Base-by-base conservation (phyloP, 495 filamentous ascomycete species). In the Trichoderma erinaceum region DNA sequence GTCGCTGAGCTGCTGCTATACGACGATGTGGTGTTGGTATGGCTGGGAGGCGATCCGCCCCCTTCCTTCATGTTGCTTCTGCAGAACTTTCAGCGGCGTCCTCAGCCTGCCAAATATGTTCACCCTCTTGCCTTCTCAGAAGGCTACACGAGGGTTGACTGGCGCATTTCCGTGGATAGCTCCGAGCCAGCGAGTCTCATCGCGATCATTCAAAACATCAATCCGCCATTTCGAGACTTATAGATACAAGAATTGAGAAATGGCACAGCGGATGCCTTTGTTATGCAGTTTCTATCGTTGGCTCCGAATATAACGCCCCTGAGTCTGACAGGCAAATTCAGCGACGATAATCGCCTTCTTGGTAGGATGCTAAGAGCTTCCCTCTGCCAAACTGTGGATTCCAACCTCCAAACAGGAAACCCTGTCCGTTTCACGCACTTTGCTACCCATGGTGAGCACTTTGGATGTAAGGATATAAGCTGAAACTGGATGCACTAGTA, bases 301-400 rank as follows among this genome's bases (percentile, higher is more conserved):
- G 50, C 21, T 16, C 50, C 15, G 21, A 56, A 56, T 23, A 21
- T 21, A 56, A 56, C 6, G 16, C 50, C 5, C 21, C 50, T 56
- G 10, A 2, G 16, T 4, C 15, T 56, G 16, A 4, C 3, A n/a
- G 50, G 50, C 16, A 23, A n/a, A n/a, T 56, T 56, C 50, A 3
- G 15, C n/a, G 2, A n/a, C 16, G 18, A 10, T 2, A 23, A 23
- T 23, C 50, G 21, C 50, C 50, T 56, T 3, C 50, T 56, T 56
- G 50, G 50, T 23, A 56, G 16, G 50, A 56, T 56, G 50, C 50
- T 56, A 16, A 56, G 50, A 10, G 50, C 50, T 56, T 18, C 50
- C 50, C 50, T 56, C n/a, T 56, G 50, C n/a, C 50, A 56, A 56
- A 23, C 15, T 56, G 16, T 56, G 50, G 16, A 56, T 56, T 56